Evolutionary conservation across 1,139 yeast genomes (phyloP), one percentile per base, ranked within the genome.

Genomic region (Petasospora fabianii): DNA sequence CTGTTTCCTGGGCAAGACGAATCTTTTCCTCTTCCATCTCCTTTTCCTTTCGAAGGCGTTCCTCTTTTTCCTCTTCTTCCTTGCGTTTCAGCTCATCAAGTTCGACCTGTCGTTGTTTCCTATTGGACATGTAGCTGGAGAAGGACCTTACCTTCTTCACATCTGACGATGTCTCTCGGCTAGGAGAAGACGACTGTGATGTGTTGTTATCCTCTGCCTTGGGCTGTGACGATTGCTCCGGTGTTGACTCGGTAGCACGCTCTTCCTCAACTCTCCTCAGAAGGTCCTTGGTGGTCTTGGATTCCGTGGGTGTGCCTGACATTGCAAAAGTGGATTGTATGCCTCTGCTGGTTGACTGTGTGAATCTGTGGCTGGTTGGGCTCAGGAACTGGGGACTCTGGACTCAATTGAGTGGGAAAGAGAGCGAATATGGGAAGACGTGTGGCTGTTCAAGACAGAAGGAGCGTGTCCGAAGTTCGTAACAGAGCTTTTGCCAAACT

Each of bases 251-350:
- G 7, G 16, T 12, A 1, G 39, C 32, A 6, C 37, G 31, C 6
- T 36, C 42, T 14, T 38, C 38, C 24, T 39, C 46, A n/a, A 42
- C 42, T 20, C 41, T 41, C 28, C 40, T 30, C 30, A 37, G 30
- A 10, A 41, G 41, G 32, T 41, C 39, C 15, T 30, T 35, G 11
- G 44, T 36, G 6, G 38, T 41, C 38, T 40, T 36, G 7, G 21
- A 5, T 14, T 26, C 31, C 10, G 10, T 11, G 6, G 14, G 24
- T 3, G 30, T 9, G n/a, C n/a, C 21, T 14, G 28, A 24, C 34
- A 32, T 32, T 17, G 27, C 12, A 29, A 24, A n/a, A n/a, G n/a
- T n/a, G n/a, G n/a, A n/a, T n/a, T n/a, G n/a, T n/a, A n/a, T n/a
- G n/a, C n/a, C n/a, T n/a, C n/a, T n/a, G n/a, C n/a, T n/a, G n/a